Evolutionary conservation across 192 early-diverging fungal genomes (phyloP).

Genomic region (Umbelopsis sp.): DNA sequence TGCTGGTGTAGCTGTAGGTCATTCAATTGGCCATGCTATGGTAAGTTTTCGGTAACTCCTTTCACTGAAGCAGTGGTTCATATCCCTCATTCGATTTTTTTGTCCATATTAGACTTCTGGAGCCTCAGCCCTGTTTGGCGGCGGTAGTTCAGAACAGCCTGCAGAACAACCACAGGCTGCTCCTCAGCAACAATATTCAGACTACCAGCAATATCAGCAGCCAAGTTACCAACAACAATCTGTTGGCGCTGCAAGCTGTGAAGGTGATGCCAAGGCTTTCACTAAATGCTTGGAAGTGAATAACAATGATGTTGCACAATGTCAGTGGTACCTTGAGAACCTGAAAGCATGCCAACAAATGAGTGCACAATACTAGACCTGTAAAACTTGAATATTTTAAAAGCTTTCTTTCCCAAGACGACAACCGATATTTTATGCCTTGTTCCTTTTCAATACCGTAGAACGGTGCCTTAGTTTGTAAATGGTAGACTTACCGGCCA

Average conservation of each 20-base stretch:
- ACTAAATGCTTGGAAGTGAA: conserved; percentile 85
- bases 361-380: conserved; percentile 44
- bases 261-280: conserved; percentile 80
- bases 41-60: background rate
- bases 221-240: conserved; percentile 34
- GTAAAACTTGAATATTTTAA: background rate
- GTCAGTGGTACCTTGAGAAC: conserved; percentile 91
- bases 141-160: conserved; percentile 44
- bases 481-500: no score
- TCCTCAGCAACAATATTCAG: conserved; percentile 38
- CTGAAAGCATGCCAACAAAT: conserved; percentile 85
- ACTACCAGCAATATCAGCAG: conserved; percentile 39
- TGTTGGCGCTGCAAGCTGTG: conserved; percentile 51
- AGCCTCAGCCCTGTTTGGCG: conserved; percentile 52
- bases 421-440: no score
- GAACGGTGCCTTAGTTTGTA: no score
- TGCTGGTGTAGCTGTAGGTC: conserved; percentile 90
- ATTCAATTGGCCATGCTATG: conserved; percentile 71
- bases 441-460: no score
- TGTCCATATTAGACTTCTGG: background rate
- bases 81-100: no score
- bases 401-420: background rate
- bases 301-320: conserved; percentile 76
- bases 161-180: conserved; percentile 33
- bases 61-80: no score